A percentile compares a stretch with the other conserved stretches of the same genome.
Conservation (phyloP, 2,329 filamentous ascomycete species). For the Fusarium graminum region DNA sequence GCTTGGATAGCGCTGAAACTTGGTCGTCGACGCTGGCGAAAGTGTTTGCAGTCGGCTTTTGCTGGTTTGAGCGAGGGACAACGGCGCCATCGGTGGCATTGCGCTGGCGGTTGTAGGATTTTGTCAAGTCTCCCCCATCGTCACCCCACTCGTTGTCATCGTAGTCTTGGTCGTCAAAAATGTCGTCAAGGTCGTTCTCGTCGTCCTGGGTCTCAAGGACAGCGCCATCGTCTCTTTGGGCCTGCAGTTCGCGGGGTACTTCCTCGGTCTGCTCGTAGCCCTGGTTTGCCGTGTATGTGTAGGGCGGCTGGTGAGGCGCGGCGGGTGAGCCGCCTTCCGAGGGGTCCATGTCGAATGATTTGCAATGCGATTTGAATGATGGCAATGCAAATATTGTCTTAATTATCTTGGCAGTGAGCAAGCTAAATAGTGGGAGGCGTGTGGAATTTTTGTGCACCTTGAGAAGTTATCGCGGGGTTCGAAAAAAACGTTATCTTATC, state of each 20-base stretch:
- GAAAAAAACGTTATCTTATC: slow-evolving; percentile 45
- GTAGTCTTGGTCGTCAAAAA: slow-evolving; percentile 65
- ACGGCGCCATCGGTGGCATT: slow-evolving; percentile 69
- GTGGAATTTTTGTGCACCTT: slow-evolving; percentile 45
- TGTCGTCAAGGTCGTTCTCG: slow-evolving; percentile 48
- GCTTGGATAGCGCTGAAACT: slow-evolving; percentile 83
- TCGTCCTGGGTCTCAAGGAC: slow-evolving; percentile 41
- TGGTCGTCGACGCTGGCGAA: slow-evolving; percentile 87
- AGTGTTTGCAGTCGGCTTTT: slow-evolving; percentile 84
- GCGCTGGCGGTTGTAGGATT: slow-evolving; percentile 88
- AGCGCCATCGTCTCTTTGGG: slow-evolving; percentile 46
- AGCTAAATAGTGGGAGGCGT: slow-evolving; percentile 21
- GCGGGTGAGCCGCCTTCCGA: slow-evolving; percentile 51
- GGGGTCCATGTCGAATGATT: slow-evolving; percentile 35
- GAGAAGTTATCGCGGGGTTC: slow-evolving; percentile 43
- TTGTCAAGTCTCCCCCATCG: slow-evolving; percentile 78
- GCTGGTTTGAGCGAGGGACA: slow-evolving; percentile 79
- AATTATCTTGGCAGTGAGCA: slow-evolving; percentile 9
- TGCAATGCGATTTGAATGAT: neutral
- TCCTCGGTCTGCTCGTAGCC: slow-evolving; percentile 59
- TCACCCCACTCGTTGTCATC: slow-evolving; percentile 74
- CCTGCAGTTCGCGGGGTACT: slow-evolving; percentile 51
- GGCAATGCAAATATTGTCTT: slow-evolving; percentile 4
- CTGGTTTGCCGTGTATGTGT: slow-evolving; percentile 59
- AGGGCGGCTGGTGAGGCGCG: slow-evolving; percentile 61